Evolutionary conservation across 169 alveolate genomes (phyloP).

Genomic region (Pseudocohnilembus persalinus): DNA sequence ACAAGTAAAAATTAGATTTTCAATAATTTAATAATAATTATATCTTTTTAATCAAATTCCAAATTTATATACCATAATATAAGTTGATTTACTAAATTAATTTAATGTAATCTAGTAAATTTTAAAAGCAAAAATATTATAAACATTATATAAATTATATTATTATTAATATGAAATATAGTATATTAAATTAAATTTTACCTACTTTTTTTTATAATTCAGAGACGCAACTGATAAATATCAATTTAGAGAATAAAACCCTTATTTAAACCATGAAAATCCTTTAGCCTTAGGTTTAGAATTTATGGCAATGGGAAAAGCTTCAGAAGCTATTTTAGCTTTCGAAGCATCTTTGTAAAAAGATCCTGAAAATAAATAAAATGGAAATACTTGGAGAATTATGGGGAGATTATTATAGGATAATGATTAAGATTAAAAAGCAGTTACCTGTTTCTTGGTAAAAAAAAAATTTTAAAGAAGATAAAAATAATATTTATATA

Average conservation of each 20-base stretch:
- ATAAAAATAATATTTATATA: background rate
- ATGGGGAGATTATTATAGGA: conserved; percentile 84
- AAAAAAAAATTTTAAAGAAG: background rate
- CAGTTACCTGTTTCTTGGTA: conserved; percentile 51
- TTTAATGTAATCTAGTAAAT: too few relatives aligned
- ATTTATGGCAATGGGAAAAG: conserved; percentile 69
- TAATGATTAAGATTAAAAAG: conserved; percentile 79
- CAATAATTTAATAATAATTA: too few relatives aligned
- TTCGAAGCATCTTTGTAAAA: conserved; percentile 80
- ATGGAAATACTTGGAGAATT: conserved; percentile 86
- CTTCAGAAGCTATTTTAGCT: conserved; percentile 78
- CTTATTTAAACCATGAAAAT: conserved; percentile 41
- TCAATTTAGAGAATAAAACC: conserved; percentile 49
- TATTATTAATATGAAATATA: background rate
- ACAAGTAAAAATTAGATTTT: too few relatives aligned
- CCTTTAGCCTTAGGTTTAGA: conserved; percentile 66
- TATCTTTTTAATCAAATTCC: too few relatives aligned
- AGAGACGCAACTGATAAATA: conserved; percentile 34
- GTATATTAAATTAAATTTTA: too few relatives aligned
- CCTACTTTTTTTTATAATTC: background rate
- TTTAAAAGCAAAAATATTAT: too few relatives aligned
- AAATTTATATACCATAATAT: too few relatives aligned
- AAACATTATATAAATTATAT: too few relatives aligned
- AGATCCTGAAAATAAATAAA: conserved; percentile 47
- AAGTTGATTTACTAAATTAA: too few relatives aligned